Percentiles rank a stretch among this genome's conserved stretches.
These are phyloP conservation scores for Prunus yedoensis DNA, from an alignment of 331 rosid species.

Conservation along the genomic window DNA sequence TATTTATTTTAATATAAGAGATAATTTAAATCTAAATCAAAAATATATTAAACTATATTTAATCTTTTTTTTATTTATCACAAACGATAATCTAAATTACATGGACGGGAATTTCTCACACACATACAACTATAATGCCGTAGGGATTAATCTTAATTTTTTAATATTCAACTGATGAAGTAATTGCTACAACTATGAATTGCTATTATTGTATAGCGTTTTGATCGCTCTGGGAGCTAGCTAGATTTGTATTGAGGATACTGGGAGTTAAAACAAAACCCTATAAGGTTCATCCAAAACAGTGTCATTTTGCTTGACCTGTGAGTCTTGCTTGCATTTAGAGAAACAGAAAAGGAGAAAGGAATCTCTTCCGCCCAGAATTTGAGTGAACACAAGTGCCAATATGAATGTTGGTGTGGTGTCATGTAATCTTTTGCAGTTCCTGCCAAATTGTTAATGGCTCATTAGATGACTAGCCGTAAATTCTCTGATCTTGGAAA, in stretches of 20 bases:
- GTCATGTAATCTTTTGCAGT: not conserved
- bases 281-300: constrained; percentile 37
- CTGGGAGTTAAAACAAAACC: constrained; percentile 65
- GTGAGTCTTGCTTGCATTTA: constrained; percentile 14
- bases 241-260: constrained; percentile 73
- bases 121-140: too few species aligned
- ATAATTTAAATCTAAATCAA: too few species aligned
- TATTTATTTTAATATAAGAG: too few species aligned
- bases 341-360: not conserved
- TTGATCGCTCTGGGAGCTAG: constrained; percentile 73
- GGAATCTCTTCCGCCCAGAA: not conserved
- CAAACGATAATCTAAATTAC: too few species aligned
- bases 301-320: constrained; percentile 12
- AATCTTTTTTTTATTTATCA: too few species aligned
- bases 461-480: constrained; percentile 24
- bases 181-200: too few species aligned
- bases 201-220: constrained; percentile 46
- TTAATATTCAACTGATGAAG: too few species aligned
- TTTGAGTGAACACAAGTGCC: not conserved
- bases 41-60: too few species aligned
- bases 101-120: rapidly evolving
- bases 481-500: too few species aligned
- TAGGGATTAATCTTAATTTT: too few species aligned
- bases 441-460: constrained; percentile 20
- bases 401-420: constrained; percentile 12